Evolutionary conservation across 352 stramenopile species (phyloP).

Genomic region (Phytophthora tubulina): DNA sequence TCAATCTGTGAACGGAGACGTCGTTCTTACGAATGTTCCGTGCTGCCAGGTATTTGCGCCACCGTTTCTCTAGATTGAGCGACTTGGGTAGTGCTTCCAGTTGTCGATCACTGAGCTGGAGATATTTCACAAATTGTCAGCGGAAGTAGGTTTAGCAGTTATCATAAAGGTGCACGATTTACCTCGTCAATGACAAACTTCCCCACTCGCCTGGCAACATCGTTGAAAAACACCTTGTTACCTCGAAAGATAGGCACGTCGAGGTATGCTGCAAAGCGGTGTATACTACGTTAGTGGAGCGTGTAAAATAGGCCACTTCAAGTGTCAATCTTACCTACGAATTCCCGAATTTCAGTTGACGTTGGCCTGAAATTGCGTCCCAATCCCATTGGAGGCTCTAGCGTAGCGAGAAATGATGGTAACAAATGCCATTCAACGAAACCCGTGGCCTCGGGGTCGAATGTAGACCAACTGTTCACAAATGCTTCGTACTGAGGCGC

Average conservation of each 20-base stretch:
- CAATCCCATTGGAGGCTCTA: constrained; percentile 80
- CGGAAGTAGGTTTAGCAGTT: no score
- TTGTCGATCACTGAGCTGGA: constrained; percentile 60
- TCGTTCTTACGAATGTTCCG: constrained; percentile 69
- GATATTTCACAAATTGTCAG: background rate
- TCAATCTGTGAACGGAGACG: constrained; percentile 55
- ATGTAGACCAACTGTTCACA: constrained; percentile 71
- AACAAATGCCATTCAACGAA: constrained; percentile 82
- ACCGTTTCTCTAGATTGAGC: constrained; percentile 68
- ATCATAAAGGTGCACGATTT: background rate
- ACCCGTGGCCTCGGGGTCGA: constrained; percentile 87
- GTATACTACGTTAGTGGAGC: background rate
- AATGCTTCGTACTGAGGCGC: constrained; percentile 81
- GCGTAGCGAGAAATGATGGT: constrained; percentile 63
- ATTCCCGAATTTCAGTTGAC: constrained; percentile 52
- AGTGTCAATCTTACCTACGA: constrained; percentile 57
- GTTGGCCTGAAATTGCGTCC: constrained; percentile 45
- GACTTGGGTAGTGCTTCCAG: constrained; percentile 56
- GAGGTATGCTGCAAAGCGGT: constrained; percentile 46
- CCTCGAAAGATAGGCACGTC: constrained; percentile 63
- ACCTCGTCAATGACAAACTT: constrained; percentile 74
- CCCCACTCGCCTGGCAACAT: constrained; percentile 58
- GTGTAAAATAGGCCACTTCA: background rate
- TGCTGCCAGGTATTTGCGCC: constrained; percentile 59
- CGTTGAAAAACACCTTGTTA: constrained; percentile 80